Percentiles rank a stretch among this genome's conserved stretches.
These are phyloP conservation scores for Aspergillus tamarii DNA, from an alignment of 2,329 filamentous ascomycete species.

Conservation along the genomic window DNA sequence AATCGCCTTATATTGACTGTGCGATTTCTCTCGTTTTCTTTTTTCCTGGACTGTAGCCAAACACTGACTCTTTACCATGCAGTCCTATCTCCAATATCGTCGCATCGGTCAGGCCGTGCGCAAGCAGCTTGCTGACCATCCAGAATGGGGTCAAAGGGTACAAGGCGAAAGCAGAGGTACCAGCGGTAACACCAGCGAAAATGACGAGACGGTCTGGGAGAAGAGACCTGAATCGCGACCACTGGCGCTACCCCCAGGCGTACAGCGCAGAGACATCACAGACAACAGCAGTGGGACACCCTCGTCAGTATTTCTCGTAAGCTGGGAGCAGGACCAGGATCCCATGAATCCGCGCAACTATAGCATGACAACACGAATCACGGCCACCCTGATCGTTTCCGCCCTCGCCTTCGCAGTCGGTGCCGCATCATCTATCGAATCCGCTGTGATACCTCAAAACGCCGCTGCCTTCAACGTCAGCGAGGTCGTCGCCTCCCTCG, in stretches of 20 bases:
- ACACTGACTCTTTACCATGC: not conserved
- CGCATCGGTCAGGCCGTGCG: slow-evolving; percentile 1
- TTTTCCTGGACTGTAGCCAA: not conserved
- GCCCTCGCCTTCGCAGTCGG: slow-evolving; percentile 56
- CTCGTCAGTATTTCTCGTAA: slow-evolving; percentile 27
- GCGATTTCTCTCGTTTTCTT: not conserved
- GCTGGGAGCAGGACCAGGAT: slow-evolving; percentile 39
- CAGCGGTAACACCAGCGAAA: not conserved
- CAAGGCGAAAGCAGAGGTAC: not conserved
- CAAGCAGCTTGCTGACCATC: not conserved
- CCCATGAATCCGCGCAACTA: slow-evolving; percentile 42
- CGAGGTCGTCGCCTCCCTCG: slow-evolving; percentile 55
- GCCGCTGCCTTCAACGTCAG: slow-evolving; percentile 52
- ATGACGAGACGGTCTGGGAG: not conserved
- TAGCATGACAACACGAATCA: slow-evolving; percentile 42
- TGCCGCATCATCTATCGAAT: slow-evolving; percentile 57
- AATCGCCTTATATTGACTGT: not conserved
- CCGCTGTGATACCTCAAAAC: slow-evolving; percentile 50
- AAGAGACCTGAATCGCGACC: not conserved
- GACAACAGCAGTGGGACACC: not conserved
- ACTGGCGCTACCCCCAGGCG: not conserved
- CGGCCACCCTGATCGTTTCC: slow-evolving; percentile 48
- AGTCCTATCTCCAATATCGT: not conserved
- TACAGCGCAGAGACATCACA: not conserved
- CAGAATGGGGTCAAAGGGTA: not conserved